Evolutionary conservation across 805 yeast species (phyloP), one percentile per base, ranked within the genome.

Genomic region (Suhomyces prunicola): DNA sequence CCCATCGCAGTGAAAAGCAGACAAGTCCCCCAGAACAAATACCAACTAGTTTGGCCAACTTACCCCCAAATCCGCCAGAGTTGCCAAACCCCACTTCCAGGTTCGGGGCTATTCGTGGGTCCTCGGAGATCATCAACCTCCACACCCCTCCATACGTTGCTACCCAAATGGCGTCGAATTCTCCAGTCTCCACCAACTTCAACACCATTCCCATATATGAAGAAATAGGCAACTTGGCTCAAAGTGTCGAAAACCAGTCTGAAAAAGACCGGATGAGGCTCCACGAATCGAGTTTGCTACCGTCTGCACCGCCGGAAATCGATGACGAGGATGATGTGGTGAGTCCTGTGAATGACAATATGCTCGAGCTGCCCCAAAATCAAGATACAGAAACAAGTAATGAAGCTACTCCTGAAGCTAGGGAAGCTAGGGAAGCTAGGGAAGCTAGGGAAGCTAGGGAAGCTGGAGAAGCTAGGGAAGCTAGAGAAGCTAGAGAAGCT

Each of bases 191-290:
- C 8, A 35, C 50, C 24, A 48, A 48, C 33, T 45, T 40, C 51
- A 48, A 27, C 39, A 35, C 50, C 9, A 48, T 54, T 9, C 57
- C 57, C 4, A 46, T 46, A 24, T 54, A 54, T 19, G 49, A 48
- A 10, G 55, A 48, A 36, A 45, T 54, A 17, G 24, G 42, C 1
- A 17, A 9, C 8, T 42, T 40, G 27, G 29, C 22, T 12, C 15
- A n/a, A 27, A 9, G 6, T 24, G 8, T 41, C 24, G 41, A 35
- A 40, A n/a, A 40, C 45, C 45, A 19, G 7, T 64, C 83, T 0
- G 93, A 87, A 54, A 87, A 87, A 63, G 86, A 85, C 55, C 60
- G 77, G 13, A 65, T 85, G 59, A 70, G 76, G 53, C 67, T 75
- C 4, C 76, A 76, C 47, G 92, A 86, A 63, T 77, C 79, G 46